Base-by-base conservation (phyloP, 2,329 filamentous ascomycete species). In the Pseudogymnoascus sp. region DNA sequence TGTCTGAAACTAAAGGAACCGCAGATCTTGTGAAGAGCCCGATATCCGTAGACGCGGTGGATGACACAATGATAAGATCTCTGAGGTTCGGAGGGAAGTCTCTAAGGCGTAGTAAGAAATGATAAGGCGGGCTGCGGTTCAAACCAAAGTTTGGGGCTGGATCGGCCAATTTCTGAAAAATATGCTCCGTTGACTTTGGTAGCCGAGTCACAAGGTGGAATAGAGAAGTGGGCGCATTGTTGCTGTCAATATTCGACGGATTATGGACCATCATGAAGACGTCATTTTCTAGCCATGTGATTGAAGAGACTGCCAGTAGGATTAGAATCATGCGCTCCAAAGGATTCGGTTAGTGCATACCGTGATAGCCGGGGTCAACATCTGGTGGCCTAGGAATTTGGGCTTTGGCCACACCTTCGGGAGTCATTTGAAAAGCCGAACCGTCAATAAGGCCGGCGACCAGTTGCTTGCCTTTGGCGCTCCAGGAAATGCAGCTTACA, bases 401-500 rank as follows among this genome's bases (percentile, higher is more conserved):
- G 37, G 83, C 92, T 76, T 93, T 95, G 28, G 84, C 81, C 41
- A 83, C 83, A 56, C 93, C 93, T 69, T 91, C 85, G 0, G 89
- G 90, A 6, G 90, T 91, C 84, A 98, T 88, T 74, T 97, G 93
- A 63, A 84, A 83, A 61, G 89, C 87, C 11, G 86, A 87, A 64
- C 95, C 95, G 75, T 97, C 86, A 6, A 82, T 86, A 69, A 95
- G 80, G 14, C 96, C 95, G 68, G 91, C 93, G 50, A 96, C 88
- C 46, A 99, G 80, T 73, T 98, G 93, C 74, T 96, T 99, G 56
- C 95, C 95, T 73, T 88, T 91, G 65, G 86, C 89, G 74, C 95
- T 99, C 95, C 96, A 99, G 63, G 90, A 88, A 5, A 91, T 83
- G 70, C 89, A 95, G 72, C 88, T 92, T 28, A 96, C 93, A 59